Percentiles rank a stretch among this genome's conserved stretches.
Conservation (phyloP, 164 flowering plant species). For the Chimonanthus praecox region DNA sequence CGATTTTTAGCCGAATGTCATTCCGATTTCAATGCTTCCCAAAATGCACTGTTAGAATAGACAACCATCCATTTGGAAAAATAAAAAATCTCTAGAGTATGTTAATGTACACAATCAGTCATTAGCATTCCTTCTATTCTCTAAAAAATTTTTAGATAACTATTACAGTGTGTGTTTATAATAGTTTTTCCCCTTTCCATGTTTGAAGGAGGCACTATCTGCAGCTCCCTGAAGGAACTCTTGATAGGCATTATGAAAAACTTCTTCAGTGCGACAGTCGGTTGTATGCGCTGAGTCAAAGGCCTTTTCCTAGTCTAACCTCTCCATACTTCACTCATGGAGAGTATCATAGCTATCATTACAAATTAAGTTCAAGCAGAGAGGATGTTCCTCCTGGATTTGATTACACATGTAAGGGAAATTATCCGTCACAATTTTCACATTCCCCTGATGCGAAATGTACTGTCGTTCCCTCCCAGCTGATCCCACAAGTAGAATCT, state of each 20-base stretch:
- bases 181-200: neutral
- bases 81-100: no score
- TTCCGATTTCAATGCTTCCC: no score
- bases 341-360: neutral
- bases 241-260: constrained; percentile 37
- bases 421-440: neutral
- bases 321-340: constrained; percentile 26
- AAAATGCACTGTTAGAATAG: no score
- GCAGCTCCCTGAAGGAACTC: constrained; percentile 34
- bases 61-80: no score
- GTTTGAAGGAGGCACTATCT: constrained; percentile 38
- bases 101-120: no score
- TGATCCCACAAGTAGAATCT: neutral
- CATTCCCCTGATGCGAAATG: neutral
- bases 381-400: neutral
- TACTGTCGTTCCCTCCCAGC: neutral
- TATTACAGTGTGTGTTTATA: no score
- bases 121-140: no score
- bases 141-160: no score
- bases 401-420: neutral
- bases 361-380: neutral
- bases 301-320: constrained; percentile 22
- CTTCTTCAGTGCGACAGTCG: constrained; percentile 31
- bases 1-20: no score
- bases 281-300: constrained; percentile 24